A percentile compares a stretch with the other conserved stretches of the same genome.
Evolutionary conservation across 2,329 filamentous ascomycete genomes (phyloP).

Genomic region (Trichoderma sp.): DNA sequence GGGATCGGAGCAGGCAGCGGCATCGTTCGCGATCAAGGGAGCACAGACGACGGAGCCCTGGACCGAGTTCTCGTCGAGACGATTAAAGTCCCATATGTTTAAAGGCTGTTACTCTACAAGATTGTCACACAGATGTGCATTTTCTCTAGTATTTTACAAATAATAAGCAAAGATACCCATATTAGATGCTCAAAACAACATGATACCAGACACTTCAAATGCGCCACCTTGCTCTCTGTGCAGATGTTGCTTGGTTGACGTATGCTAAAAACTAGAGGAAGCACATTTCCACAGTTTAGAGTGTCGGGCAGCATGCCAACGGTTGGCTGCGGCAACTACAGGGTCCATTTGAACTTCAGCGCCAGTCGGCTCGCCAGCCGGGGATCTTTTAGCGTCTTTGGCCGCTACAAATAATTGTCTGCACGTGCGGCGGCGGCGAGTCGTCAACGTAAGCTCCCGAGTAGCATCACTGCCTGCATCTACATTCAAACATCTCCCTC

Average conservation of each 20-base stretch:
- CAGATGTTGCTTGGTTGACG: background rate
- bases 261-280: background rate
- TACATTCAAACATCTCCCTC: background rate
- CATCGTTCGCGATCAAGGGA: slow-evolving; percentile 34
- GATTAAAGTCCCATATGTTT: background rate
- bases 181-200: background rate
- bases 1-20: slow-evolving; percentile 30
- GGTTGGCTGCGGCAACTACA: too few species aligned
- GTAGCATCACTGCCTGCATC: background rate
- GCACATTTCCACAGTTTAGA: background rate
- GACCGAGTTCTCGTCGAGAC: slow-evolving; percentile 21
- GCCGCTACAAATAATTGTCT: background rate
- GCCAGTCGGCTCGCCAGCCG: background rate
- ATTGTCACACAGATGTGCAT: background rate
- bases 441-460: slow-evolving; percentile 18
- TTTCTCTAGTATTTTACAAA: background rate
- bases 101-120: background rate
- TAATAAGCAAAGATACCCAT: background rate
- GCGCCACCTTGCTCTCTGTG: background rate
- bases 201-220: background rate
- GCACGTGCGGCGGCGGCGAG: slow-evolving; percentile 12
- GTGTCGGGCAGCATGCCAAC: background rate
- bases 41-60: slow-evolving; percentile 26
- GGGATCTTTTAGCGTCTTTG: background rate
- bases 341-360: background rate